Base-by-base conservation (phyloP, 768 basidiomycete genomes). In the Russula ochroleuca region DNA sequence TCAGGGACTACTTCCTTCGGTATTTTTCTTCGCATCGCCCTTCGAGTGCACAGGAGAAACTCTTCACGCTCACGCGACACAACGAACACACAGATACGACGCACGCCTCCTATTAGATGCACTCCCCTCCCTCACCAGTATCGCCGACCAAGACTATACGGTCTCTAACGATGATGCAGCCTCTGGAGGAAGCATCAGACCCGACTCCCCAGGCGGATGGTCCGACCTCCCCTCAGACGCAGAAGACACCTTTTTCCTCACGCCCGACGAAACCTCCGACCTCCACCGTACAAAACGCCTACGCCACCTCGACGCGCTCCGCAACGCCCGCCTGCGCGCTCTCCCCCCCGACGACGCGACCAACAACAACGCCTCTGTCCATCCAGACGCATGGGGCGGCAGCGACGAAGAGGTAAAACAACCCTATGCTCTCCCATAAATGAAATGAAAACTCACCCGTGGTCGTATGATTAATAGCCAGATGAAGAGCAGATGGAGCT, bases 161-260 rank as follows among this genome's bases (percentile, higher is more conserved):
- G 11, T 13, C 23, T 10, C 48, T 5, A 49, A 23, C 48, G n/a
- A 23, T 14, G 48, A 45, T n/a, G 8, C 15, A 8, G 31, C 14
- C 15, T 33, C 31, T n/a, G n/a, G n/a, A n/a, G n/a, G n/a, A n/a
- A 19, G 79, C 37, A 17, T 49, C 23, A 63, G 67, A 25, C 61
- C 79, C 1, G 73, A 72, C 25, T 83, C 85, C 0, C 81, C 84
- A 2, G 75, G 79, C 3, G 90, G 88, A 9, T 94, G 92, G 92
- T 87, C 87, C 0, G 88, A 92, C 72, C 80, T 94, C 2, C 87
- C 92, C 5, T 93, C 92, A 0, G 92, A 94, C 69, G 72, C 84
- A 5, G 93, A 94, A 75, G 92, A 95, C 68, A 87, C 83, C 0
- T 95, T 93, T 74, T 90, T 90, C 75, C 81, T 94, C 65, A 79